Conservation (phyloP, 176 grass and related monocot species). For the Musa beccarii region DNA sequence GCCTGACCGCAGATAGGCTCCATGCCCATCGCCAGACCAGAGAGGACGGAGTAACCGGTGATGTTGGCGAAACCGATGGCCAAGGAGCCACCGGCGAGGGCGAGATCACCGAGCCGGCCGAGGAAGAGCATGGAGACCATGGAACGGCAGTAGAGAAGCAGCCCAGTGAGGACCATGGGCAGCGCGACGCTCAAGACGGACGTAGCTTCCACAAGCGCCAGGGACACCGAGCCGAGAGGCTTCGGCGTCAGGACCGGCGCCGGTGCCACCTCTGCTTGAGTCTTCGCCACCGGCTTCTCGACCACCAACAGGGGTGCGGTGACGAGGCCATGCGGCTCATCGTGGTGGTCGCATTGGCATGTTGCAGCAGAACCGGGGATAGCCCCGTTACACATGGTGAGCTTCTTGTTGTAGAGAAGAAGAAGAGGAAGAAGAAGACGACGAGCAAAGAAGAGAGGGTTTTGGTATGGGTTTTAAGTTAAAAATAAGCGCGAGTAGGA, state of each 20-base stretch:
- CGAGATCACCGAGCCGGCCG: conserved; percentile 62
- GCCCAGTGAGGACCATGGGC: conserved; percentile 81
- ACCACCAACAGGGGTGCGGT: not conserved
- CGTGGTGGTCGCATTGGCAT: conserved; percentile 12
- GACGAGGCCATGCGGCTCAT: not conserved
- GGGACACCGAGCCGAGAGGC: not conserved
- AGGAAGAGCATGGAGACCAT: conserved; percentile 99
- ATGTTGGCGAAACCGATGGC: conserved; percentile 97
- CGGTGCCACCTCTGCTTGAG: not conserved
- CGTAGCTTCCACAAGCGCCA: conserved; percentile 16
- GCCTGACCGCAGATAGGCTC: conserved; percentile 96
- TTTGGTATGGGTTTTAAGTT: not conserved
- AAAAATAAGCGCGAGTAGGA: too few species aligned
- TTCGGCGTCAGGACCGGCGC: conserved; percentile 15
- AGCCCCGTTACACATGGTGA: not conserved
- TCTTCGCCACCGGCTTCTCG: not conserved
- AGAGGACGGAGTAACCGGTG: conserved; percentile 80
- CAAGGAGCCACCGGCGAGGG: conserved; percentile 78
- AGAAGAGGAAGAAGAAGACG: not conserved
- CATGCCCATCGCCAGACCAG: conserved; percentile 87
- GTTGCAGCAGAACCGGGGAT: not conserved
- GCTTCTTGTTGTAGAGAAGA: not conserved
- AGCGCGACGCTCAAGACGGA: conserved; percentile 38
- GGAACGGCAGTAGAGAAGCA: conserved; percentile 71
- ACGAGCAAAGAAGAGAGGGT: not conserved